Evolutionary conservation across 345 rosid genomes (phyloP).

Genomic region (Rhodamnia rubescens): DNA sequence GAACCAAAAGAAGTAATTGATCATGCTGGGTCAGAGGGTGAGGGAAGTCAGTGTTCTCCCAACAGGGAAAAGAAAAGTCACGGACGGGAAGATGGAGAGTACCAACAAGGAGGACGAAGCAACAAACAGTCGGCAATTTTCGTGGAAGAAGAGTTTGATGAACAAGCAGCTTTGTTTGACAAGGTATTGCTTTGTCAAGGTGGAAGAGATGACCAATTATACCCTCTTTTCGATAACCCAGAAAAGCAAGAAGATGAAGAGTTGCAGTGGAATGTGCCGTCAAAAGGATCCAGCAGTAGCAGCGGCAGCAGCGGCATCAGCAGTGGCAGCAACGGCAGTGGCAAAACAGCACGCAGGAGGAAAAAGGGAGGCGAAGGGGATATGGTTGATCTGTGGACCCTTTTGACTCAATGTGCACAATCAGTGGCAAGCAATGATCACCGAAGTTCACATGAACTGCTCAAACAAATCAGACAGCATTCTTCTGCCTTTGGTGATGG

Average conservation of each 20-base stretch:
- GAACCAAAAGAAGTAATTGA: background rate
- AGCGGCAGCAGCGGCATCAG: background rate
- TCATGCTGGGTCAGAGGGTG: background rate
- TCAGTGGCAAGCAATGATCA: slow-evolving; percentile 50
- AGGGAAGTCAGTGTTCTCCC: slow-evolving; percentile 1
- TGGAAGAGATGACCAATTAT: slow-evolving; percentile 1
- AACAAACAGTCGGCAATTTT: slow-evolving; percentile 37
- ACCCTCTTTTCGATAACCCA: background rate
- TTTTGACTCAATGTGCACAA: slow-evolving; percentile 60
- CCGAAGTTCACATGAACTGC: slow-evolving; percentile 37
- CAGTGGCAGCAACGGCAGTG: background rate
- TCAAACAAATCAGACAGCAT: slow-evolving; percentile 53
- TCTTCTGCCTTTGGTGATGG: slow-evolving; percentile 51
- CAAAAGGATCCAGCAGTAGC: slow-evolving; percentile 3
- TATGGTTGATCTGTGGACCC: slow-evolving; percentile 36
- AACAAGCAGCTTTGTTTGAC: slow-evolving; percentile 27
- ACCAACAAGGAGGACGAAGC: slow-evolving; percentile 26
- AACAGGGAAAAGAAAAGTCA: slow-evolving; percentile 25
- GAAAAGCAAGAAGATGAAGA: background rate
- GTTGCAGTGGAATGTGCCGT: background rate
- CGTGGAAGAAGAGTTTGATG: slow-evolving; percentile 21
- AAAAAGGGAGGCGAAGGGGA: slow-evolving; percentile 16
- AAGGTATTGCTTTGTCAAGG: slow-evolving; percentile 22
- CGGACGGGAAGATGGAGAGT: slow-evolving; percentile 14
- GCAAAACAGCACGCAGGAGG: slow-evolving; percentile 5